A percentile compares a stretch with the other conserved stretches of the same genome.
phyloP scores from a whole-genome alignment of 78 protist species.

The Bodo saltans region DNA sequence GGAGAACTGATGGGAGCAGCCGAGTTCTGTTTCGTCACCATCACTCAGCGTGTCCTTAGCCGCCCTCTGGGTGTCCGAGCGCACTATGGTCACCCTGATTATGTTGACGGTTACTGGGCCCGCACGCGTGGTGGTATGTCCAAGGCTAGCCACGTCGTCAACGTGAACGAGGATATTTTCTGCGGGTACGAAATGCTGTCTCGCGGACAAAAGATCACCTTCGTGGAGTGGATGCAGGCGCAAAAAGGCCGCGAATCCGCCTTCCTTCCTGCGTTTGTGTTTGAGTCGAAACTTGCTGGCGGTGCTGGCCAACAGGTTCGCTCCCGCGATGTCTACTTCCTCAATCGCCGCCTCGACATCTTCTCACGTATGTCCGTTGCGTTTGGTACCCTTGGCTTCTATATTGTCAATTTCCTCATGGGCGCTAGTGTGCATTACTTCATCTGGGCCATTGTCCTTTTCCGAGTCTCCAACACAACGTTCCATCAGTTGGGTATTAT shows the following conservation, averaged over 20 bases:
- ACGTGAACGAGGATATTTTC: conserved; percentile 35
- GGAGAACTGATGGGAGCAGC: conserved; percentile 31
- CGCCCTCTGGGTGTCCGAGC: neutral
- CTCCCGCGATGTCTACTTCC: conserved; percentile 1
- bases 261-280: neutral
- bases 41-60: conserved; percentile 17
- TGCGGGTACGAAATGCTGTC: conserved; percentile 24
- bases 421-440: neutral
- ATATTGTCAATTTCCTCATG: conserved; percentile 4
- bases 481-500: conserved; percentile 16
- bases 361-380: neutral
- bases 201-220: conserved; percentile 2
- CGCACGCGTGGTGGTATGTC: conserved; percentile 12
- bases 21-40: conserved; percentile 33
- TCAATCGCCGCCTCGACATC: conserved; percentile 10
- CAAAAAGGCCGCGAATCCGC: conserved; percentile 31
- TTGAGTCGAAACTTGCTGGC: conserved; percentile 17
- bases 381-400: conserved; percentile 18
- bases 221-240: conserved; percentile 17
- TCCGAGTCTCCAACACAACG: neutral
- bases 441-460: conserved; percentile 1
- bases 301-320: conserved; percentile 32
- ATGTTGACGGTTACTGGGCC: conserved; percentile 32
- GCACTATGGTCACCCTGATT: conserved; percentile 40
- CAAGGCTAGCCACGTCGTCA: conserved; percentile 21